Base-by-base conservation (phyloP, 176 grass and related monocot species). In the Leersia perrieri region DNA sequence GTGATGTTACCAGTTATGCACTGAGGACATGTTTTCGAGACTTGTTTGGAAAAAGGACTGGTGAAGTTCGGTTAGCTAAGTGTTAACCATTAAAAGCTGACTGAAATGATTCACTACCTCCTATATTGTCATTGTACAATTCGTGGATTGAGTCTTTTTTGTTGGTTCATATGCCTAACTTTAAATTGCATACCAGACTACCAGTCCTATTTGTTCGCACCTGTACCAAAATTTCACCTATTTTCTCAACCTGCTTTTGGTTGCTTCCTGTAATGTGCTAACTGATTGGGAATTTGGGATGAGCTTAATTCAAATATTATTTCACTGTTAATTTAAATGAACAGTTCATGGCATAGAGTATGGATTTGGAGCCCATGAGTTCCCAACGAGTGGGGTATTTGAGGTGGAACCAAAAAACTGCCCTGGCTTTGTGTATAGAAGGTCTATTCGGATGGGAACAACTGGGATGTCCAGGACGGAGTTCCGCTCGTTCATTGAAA, bases 281-380 rank as follows among this genome's bases (percentile, higher is more conserved):
- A 78, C 39, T 64, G 38, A 63, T 77, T 20, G 14, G 11, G 27
- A 69, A 32, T 53, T 77, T 20, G 14, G 11, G 27, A 69, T 23
- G 53, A 83, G 20, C 28, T 66, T 82, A 78, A 63, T 36, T 74
- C 3, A 71, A 61, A 57, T 57, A 64, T 20, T 74, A 35, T 47
- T 77, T 72, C 65, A 31, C 45, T 82, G 11, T 68, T 78, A 5
- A 66, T 10, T 82, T 32, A 33, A 32, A 75, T 65, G 42, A 75
- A 63, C 77, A 97, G 91, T 97, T 62, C 89, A 97, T 33, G 91
- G 87, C 16, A 68, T 91, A 78, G 91, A 97, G 79, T 94, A 94
- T 5, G 94, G 87, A 58, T 97, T 91, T 78, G 94, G 89, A 85
- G 94, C 94, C 26, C 94, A 97, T 55, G 91, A 97, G 39, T 77